Evolutionary conservation across 257 asterid genomes (phyloP).

Genomic region (Orobanche coerulescens): DNA sequence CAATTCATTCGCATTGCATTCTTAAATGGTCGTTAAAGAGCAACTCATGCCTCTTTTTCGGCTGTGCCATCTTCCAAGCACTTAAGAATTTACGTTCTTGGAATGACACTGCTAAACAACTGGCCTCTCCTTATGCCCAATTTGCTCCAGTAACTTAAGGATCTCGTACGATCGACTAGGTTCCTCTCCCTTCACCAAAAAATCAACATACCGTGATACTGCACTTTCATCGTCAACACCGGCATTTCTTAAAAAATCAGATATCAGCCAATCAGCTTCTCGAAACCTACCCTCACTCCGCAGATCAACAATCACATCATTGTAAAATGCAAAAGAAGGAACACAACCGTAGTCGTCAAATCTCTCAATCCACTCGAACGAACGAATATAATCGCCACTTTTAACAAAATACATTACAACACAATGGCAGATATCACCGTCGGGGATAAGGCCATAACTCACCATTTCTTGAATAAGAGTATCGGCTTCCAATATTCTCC

Average conservation of each 20-base stretch:
- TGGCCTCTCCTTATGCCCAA: conserved; percentile 30
- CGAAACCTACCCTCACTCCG: conserved; percentile 21
- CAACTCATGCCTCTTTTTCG: too few species aligned
- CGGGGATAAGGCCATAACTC: conserved; percentile 25
- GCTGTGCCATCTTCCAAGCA: too few species aligned
- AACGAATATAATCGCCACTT: conserved; percentile 9
- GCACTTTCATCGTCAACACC: conserved; percentile 29
- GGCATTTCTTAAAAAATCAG: conserved; percentile 20
- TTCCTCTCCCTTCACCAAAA: conserved; percentile 28
- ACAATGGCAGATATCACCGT: conserved; percentile 17
- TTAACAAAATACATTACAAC: conserved; percentile 22
- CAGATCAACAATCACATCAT: conserved; percentile 28
- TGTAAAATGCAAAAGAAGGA: conserved; percentile 19
- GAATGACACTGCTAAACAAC: conserved; percentile 16
- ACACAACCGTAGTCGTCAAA: conserved; percentile 15
- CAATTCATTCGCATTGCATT: too few species aligned
- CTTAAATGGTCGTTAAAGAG: too few species aligned
- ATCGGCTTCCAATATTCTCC: conserved; percentile 29
- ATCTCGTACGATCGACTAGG: conserved; percentile 7
- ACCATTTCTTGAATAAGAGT: conserved; percentile 30
- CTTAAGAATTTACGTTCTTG: too few species aligned
- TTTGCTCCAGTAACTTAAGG: conserved; percentile 21
- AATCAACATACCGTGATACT: conserved; percentile 25
- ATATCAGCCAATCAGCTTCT: conserved; percentile 29
- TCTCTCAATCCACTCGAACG: conserved; percentile 28